These are phyloP conservation scores for Kurtzmaniella fragi DNA, from an alignment of 805 yeast genomes.

Conservation along the genomic window DNA sequence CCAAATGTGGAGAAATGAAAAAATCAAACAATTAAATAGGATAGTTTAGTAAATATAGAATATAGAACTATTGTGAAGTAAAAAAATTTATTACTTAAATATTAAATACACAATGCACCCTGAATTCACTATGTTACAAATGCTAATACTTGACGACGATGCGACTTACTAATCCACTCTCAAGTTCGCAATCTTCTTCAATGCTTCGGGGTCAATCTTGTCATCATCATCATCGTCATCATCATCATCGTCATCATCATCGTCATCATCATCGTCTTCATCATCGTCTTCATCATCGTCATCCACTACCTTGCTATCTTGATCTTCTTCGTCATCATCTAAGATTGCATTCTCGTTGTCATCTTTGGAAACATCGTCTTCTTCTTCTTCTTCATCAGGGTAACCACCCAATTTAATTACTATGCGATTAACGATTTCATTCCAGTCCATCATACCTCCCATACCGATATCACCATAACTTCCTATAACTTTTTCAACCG, in stretches of 20 bases:
- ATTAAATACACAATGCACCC: no score
- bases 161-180: constrained; percentile 1
- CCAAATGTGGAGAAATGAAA: constrained; percentile 34
- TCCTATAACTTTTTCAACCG: constrained; percentile 90
- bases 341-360: constrained; percentile 19
- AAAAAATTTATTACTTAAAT: no score
- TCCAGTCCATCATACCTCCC: constrained; percentile 99
- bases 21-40: constrained; percentile 21
- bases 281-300: constrained; percentile 32
- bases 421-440: constrained; percentile 83
- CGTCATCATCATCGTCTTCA: constrained; percentile 43
- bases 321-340: constrained; percentile 25
- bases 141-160: not conserved
- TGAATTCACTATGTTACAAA: constrained; percentile 1
- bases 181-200: constrained; percentile 1
- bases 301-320: constrained; percentile 19
- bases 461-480: constrained; percentile 97
- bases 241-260: constrained; percentile 40
- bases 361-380: constrained; percentile 42
- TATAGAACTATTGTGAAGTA: not conserved
- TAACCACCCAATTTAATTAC: constrained; percentile 62
- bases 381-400: constrained; percentile 47
- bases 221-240: constrained; percentile 21
- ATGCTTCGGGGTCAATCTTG: constrained; percentile 1
- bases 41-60: constrained; percentile 1